phyloP scores from a whole-genome alignment of 2,329 filamentous ascomycete species.

The Penicillium sp. region DNA sequence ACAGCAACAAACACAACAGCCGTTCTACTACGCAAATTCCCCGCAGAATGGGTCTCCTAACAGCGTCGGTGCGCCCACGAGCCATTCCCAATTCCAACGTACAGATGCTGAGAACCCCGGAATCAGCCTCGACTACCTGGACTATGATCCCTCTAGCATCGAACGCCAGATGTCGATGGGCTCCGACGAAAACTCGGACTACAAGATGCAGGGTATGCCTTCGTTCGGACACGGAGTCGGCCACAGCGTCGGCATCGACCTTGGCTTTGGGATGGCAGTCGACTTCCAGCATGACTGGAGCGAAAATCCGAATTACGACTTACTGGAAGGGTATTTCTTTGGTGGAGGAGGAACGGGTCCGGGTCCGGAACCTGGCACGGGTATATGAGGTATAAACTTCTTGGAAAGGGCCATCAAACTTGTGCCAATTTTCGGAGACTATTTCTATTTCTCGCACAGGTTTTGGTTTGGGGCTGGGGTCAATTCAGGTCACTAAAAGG shows the following conservation, averaged over 20 bases:
- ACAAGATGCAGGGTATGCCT: constrained; percentile 34
- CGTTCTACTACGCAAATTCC: constrained; percentile 40
- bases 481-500: background rate
- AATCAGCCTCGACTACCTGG: constrained; percentile 60
- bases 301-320: constrained; percentile 53
- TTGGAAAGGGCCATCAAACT: background rate
- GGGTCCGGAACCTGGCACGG: constrained; percentile 29
- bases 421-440: background rate
- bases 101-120: constrained; percentile 34
- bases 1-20: constrained; percentile 32
- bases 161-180: constrained; percentile 32
- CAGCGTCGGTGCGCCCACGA: constrained; percentile 30
- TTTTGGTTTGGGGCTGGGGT: background rate
- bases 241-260: constrained; percentile 49
- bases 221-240: constrained; percentile 35
- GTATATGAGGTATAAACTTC: constrained; percentile 15
- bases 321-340: constrained; percentile 63
- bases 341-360: constrained; percentile 50
- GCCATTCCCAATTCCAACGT: constrained; percentile 29
- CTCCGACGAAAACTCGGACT: constrained; percentile 36
- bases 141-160: constrained; percentile 50
- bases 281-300: constrained; percentile 56
- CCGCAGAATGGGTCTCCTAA: constrained; percentile 41
- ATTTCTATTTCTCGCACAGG: background rate
- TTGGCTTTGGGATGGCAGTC: constrained; percentile 51